These are phyloP conservation scores for Articulospora tetracladia DNA, from an alignment of 495 filamentous ascomycete species.

Conservation along the genomic window DNA sequence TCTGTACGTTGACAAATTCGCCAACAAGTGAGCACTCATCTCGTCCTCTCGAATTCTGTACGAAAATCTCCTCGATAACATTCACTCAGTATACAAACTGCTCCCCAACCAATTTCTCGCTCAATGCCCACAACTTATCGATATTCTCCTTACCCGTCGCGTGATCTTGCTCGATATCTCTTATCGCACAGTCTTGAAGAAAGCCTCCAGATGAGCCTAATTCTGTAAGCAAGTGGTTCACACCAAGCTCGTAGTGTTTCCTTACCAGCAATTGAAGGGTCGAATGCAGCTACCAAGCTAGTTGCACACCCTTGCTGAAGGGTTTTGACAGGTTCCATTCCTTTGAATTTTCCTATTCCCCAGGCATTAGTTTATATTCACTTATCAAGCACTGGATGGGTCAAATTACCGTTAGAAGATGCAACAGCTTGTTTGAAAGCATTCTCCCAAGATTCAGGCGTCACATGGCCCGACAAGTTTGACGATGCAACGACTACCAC, in stretches of 20 bases:
- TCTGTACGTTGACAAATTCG: too few relatives aligned
- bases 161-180: not conserved
- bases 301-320: constrained; percentile 18
- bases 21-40: too few relatives aligned
- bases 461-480: constrained; percentile 4
- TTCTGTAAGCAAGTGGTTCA: not conserved
- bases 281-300: constrained; percentile 19
- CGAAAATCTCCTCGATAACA: not conserved
- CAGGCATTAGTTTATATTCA: not conserved
- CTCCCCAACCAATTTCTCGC: constrained; percentile 19
- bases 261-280: constrained; percentile 15
- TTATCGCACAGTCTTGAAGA: constrained; percentile 6
- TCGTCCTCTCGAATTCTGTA: not conserved
- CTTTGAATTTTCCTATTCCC: not conserved
- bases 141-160: constrained; percentile 3
- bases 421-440: not conserved
- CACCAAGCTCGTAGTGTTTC: not conserved
- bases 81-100: constrained; percentile 13
- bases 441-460: not conserved
- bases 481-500: not conserved
- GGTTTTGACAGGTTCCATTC: constrained; percentile 11
- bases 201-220: constrained; percentile 7
- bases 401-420: not conserved
- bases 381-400: not conserved
- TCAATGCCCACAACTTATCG: constrained; percentile 17